A percentile compares a stretch with the other conserved stretches of the same genome.
Conservation (phyloP, 768 basidiomycete genomes). For the Boletales sp. region DNA sequence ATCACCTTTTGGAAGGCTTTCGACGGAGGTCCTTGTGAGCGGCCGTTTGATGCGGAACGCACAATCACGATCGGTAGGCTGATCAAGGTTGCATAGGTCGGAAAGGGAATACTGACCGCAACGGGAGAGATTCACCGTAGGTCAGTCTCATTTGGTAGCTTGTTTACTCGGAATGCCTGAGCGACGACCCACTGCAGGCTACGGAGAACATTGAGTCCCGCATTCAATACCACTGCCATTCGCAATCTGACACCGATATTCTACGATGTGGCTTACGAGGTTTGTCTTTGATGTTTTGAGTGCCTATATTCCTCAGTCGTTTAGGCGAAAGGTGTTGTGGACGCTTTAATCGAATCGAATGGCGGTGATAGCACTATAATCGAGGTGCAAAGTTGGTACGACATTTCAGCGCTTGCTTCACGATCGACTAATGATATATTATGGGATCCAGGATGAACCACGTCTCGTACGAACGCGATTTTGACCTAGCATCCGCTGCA, state of each 20-base stretch:
- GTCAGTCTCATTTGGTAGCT: slow-evolving; percentile 16
- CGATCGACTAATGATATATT: neutral
- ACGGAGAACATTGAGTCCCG: slow-evolving; percentile 36
- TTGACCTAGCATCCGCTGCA: neutral
- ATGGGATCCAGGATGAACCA: slow-evolving; percentile 29
- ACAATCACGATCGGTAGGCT: no score
- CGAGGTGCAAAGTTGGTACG: no score
- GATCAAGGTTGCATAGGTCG: slow-evolving; percentile 3
- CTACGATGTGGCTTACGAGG: slow-evolving; percentile 41
- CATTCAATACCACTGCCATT: slow-evolving; percentile 37
- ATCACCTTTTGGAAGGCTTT: no score
- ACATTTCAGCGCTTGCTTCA: no score
- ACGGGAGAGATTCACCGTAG: slow-evolving; percentile 46
- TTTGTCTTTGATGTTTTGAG: slow-evolving; percentile 1
- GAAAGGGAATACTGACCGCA: slow-evolving; percentile 28
- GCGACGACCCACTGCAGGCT: slow-evolving; percentile 20
- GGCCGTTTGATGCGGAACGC: no score
- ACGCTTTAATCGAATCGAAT: no score
- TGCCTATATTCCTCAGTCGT: no score
- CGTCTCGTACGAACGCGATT: slow-evolving; percentile 23
- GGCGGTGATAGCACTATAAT: no score
- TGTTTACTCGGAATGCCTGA: no score
- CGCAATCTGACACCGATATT: slow-evolving; percentile 35
- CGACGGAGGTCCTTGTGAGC: no score
- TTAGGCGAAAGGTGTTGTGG: no score